phyloP scores from a whole-genome alignment of 306 rosid species.

The Acacia acuminata region DNA sequence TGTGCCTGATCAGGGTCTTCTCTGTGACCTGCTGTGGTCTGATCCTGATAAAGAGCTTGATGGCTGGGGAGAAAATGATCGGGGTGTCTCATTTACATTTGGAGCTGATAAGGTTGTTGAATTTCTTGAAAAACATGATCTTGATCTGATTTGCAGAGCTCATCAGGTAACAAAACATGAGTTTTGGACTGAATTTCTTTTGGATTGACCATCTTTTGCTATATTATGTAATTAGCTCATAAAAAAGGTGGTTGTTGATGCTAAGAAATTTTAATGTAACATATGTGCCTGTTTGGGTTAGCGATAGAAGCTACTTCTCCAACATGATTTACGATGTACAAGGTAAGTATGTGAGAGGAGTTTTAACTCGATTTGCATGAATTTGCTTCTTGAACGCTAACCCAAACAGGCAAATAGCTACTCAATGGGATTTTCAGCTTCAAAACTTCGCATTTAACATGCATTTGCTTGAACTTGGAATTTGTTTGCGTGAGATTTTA shows the following conservation, averaged over 20 bases:
- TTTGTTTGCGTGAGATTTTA: neutral
- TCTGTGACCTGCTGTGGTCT: slow-evolving; percentile 67
- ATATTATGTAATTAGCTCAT: neutral
- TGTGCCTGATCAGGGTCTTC: slow-evolving; percentile 68
- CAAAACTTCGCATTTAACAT: neutral
- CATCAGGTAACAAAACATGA: slow-evolving; percentile 48
- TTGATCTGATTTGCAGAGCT: slow-evolving; percentile 68
- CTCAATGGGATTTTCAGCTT: neutral
- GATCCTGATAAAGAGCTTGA: slow-evolving; percentile 71
- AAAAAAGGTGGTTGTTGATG: neutral
- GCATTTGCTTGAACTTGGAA: slow-evolving; percentile 9
- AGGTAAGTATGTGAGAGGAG: too few species aligned
- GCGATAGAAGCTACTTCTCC: too few species aligned
- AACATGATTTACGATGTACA: too few species aligned
- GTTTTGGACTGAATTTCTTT: neutral
- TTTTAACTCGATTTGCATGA: too few species aligned
- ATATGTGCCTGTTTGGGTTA: neutral
- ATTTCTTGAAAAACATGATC: slow-evolving; percentile 58
- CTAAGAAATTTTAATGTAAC: neutral
- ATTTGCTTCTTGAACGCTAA: too few species aligned
- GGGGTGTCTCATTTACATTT: slow-evolving; percentile 66
- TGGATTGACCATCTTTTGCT: neutral
- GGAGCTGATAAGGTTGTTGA: slow-evolving; percentile 67
- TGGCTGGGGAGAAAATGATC: slow-evolving; percentile 72
- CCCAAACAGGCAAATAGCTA: neutral